Evolutionary conservation across 2,329 filamentous ascomycete genomes (phyloP).

Genomic region (Annulohypoxylon truncatum): DNA sequence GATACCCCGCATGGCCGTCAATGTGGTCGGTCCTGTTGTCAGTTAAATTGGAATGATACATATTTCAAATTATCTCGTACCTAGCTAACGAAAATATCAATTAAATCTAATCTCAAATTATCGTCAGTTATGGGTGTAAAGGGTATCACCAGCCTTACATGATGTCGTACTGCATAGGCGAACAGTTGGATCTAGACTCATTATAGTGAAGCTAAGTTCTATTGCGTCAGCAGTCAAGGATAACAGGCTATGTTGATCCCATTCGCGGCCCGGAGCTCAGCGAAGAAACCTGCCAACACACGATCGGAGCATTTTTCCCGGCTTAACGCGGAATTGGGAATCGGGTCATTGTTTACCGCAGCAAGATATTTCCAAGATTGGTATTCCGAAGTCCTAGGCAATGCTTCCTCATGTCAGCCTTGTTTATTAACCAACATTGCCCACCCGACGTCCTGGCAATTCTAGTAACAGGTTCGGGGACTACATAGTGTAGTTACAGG

Average conservation of each 20-base stretch:
- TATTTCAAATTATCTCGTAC: neutral
- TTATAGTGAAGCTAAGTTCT: conserved; percentile 19
- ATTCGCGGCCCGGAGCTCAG: conserved; percentile 33
- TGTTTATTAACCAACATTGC: neutral
- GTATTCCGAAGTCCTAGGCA: neutral
- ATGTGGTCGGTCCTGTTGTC: neutral
- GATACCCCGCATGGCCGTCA: neutral
- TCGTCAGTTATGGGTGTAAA: neutral
- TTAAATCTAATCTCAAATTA: conserved; percentile 19
- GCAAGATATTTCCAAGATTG: neutral
- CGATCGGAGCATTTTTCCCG: conserved; percentile 15
- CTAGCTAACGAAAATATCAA: too few species aligned
- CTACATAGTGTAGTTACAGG: conserved; percentile 2
- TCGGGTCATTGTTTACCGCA: neutral
- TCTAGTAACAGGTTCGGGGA: neutral
- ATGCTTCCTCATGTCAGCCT: neutral
- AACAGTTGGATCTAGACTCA: conserved; percentile 15
- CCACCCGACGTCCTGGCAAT: neutral
- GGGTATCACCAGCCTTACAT: conserved; percentile 31
- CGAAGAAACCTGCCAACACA: conserved; percentile 19
- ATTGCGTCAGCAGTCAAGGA: conserved; percentile 24
- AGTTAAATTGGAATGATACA: conserved; percentile 12
- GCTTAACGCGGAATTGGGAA: neutral
- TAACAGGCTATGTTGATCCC: conserved; percentile 10
- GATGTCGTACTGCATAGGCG: conserved; percentile 37